phyloP scores from a whole-genome alignment of 78 protist species.

The Anaeramoeba flamelloides region DNA sequence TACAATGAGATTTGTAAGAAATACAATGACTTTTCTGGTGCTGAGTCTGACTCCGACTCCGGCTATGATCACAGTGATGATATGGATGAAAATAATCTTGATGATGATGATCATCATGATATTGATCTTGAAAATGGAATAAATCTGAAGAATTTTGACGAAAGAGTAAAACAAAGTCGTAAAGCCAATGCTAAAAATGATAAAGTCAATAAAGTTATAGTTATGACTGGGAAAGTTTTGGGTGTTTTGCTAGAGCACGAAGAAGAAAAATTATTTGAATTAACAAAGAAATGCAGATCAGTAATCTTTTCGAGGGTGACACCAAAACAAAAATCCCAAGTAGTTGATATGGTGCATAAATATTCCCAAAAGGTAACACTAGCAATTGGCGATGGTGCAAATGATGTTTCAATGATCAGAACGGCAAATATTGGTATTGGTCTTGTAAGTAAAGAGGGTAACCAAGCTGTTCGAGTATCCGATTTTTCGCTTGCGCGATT shows the following conservation, averaged over 20 bases:
- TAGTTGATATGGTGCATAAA: conserved; percentile 29
- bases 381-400: conserved; percentile 79
- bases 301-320: conserved; percentile 70
- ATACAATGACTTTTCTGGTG: no score
- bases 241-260: neutral
- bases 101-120: no score
- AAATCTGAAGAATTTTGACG: no score
- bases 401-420: conserved; percentile 72
- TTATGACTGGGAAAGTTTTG: neutral
- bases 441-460: conserved; percentile 77
- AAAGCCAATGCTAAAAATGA: neutral
- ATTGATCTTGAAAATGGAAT: no score
- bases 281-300: conserved; percentile 39
- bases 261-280: conserved; percentile 28
- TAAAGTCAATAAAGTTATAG: neutral
- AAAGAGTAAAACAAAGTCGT: no score
- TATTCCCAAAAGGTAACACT: conserved; percentile 23
- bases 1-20: neutral
- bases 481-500: conserved; percentile 69
- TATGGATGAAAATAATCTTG: no score
- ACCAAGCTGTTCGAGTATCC: conserved; percentile 57
- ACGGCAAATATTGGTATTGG: conserved; percentile 79
- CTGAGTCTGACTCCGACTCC: no score
- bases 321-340: conserved; percentile 53
- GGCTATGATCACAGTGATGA: no score